Evolutionary conservation across 495 filamentous ascomycete species (phyloP).

Genomic region (Trichocladium uniseriatum): DNA sequence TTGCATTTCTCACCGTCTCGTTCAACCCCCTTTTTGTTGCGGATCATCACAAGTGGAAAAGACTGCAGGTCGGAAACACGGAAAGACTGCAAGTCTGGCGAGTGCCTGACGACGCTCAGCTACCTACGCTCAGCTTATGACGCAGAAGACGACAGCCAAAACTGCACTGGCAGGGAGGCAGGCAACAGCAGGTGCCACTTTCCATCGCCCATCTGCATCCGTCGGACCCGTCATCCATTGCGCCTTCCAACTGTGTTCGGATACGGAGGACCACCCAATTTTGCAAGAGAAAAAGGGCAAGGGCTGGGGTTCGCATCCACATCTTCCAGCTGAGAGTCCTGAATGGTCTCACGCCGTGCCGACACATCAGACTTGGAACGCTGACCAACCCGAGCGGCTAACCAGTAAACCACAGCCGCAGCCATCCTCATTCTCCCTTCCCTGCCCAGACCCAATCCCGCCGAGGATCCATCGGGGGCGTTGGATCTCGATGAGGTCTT

Average conservation of each 20-base stretch:
- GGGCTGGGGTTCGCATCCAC: slow-evolving; percentile 1
- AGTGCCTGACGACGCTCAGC: background rate
- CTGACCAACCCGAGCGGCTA: slow-evolving; percentile 8
- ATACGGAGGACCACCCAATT: background rate
- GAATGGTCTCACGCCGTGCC: slow-evolving; percentile 4
- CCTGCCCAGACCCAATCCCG: background rate
- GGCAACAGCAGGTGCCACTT: background rate
- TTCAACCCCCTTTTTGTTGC: background rate
- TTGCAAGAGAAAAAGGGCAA: background rate
- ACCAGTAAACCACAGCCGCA: background rate
- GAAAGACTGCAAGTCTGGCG: too few relatives aligned
- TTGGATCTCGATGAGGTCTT: background rate
- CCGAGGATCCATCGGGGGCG: background rate
- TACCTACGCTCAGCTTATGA: background rate
- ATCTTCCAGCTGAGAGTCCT: too few relatives aligned
- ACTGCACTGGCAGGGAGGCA: background rate
- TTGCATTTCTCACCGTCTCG: too few relatives aligned
- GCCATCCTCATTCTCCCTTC: background rate
- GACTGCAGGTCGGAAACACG: background rate
- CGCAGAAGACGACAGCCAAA: background rate
- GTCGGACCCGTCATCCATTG: too few relatives aligned
- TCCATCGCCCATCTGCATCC: too few relatives aligned
- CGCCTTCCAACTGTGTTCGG: too few relatives aligned
- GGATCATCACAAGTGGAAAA: slow-evolving; percentile 1
- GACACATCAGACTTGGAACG: slow-evolving; percentile 3